Evolutionary conservation across 139 green algal genomes (phyloP).

Genomic region (Asterochloris erici): DNA sequence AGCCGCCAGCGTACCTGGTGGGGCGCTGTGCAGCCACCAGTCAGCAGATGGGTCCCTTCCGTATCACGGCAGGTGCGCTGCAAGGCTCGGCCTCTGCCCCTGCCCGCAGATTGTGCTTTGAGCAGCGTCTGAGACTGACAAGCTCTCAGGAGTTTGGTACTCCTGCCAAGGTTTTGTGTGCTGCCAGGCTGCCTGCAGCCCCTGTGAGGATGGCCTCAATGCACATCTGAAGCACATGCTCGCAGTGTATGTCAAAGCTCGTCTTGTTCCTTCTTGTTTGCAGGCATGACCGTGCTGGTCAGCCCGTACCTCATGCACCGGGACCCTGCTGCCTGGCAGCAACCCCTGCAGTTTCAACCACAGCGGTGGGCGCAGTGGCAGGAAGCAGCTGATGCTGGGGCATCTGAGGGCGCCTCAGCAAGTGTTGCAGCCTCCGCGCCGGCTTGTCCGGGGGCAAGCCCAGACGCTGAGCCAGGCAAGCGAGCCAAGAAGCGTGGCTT

Average conservation of each 20-base stretch:
- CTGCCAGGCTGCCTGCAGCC: not conserved
- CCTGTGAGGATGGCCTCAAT: not conserved
- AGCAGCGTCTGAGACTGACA: not conserved
- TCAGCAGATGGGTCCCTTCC: slow-evolving; percentile 25
- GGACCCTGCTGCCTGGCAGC: slow-evolving; percentile 43
- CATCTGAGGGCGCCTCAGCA: not conserved
- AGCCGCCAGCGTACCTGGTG: slow-evolving; percentile 86
- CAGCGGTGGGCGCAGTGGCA: slow-evolving; percentile 58
- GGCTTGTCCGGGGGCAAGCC: not conserved
- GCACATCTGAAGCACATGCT: not conserved
- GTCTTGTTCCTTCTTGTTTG: not conserved
- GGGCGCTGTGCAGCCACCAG: slow-evolving; percentile 62
- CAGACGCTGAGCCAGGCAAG: not conserved
- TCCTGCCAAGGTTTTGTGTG: not conserved
- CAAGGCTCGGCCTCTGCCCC: not conserved
- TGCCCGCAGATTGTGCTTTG: not conserved
- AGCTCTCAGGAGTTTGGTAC: not conserved
- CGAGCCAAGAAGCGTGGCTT: not conserved
- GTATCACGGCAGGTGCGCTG: slow-evolving; percentile 17
- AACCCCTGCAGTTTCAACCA: slow-evolving; percentile 50
- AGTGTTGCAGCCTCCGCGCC: not conserved
- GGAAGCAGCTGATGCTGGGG: slow-evolving; percentile 10
- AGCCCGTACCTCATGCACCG: slow-evolving; percentile 83
- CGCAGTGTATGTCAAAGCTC: not conserved
- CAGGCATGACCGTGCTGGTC: slow-evolving; percentile 72